A percentile compares a stretch with the other conserved stretches of the same genome.
phyloP scores from a whole-genome alignment of 2,329 filamentous ascomycete genomes.

The Botrytis deweyae region DNA sequence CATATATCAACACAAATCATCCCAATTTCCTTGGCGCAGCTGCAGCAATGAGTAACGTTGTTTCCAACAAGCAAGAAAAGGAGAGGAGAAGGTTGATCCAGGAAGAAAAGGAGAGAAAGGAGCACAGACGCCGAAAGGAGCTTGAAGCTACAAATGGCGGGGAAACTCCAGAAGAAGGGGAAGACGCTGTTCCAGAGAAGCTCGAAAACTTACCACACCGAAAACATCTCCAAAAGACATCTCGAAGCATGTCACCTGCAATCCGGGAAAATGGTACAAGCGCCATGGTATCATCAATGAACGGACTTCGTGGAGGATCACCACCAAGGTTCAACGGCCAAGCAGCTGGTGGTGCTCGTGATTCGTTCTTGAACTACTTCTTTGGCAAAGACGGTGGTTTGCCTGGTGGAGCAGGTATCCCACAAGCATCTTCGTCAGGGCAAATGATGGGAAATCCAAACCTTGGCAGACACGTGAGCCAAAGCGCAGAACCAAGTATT shows the following conservation, averaged over 20 bases:
- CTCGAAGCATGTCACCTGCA: constrained; percentile 80
- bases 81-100: constrained; percentile 78
- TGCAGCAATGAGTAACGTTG: constrained; percentile 95
- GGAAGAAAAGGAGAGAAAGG: constrained; percentile 83
- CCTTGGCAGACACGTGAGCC: constrained; percentile 67
- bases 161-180: constrained; percentile 63
- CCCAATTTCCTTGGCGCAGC: constrained; percentile 97
- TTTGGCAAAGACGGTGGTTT: constrained; percentile 87
- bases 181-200: constrained; percentile 48
- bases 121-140: constrained; percentile 80
- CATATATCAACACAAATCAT: constrained; percentile 99
- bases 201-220: constrained; percentile 58
- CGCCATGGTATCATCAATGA: constrained; percentile 64
- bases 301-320: constrained; percentile 61
- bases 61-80: constrained; percentile 90
- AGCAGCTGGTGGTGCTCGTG: constrained; percentile 63
- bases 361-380: constrained; percentile 98
- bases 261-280: constrained; percentile 65
- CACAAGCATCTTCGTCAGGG: constrained; percentile 38
- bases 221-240: constrained; percentile 52
- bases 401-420: constrained; percentile 43
- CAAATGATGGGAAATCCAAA: constrained; percentile 39
- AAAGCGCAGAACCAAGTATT: constrained; percentile 77
- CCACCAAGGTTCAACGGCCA: constrained; percentile 62
- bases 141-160: constrained; percentile 70